Evolutionary conservation across 768 basidiomycete genomes (phyloP).

Genomic region (Lepiota brunneoincarnata): DNA sequence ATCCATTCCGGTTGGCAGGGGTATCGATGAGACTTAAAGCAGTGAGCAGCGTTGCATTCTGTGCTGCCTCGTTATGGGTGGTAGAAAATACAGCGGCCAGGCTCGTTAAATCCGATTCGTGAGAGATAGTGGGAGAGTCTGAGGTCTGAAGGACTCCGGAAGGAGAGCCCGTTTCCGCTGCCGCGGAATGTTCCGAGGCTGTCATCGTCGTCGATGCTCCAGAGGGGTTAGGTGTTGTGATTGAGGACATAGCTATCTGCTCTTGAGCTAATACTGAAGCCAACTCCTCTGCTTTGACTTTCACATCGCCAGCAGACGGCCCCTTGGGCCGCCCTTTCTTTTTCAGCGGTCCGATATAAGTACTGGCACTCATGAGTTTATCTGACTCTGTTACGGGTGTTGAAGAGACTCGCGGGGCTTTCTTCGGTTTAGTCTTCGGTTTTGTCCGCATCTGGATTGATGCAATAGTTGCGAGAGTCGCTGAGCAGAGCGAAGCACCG

Average conservation of each 20-base stretch:
- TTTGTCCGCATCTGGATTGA: conserved; percentile 28
- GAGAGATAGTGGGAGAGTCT: background rate
- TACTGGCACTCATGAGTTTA: conserved; percentile 37
- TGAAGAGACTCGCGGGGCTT: conserved; percentile 24
- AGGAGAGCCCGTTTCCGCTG: background rate
- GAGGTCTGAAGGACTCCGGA: background rate
- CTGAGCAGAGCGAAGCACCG: conserved; percentile 13
- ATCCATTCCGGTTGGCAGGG: conserved; percentile 13
- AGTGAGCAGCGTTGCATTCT: conserved; percentile 33
- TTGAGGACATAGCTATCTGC: background rate
- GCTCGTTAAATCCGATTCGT: background rate
- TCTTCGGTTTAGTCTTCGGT: conserved; percentile 25
- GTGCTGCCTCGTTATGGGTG: conserved; percentile 15
- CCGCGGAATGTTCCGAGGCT: background rate
- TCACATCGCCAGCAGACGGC: background rate
- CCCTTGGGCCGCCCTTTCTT: conserved; percentile 40
- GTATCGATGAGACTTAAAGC: conserved; percentile 28
- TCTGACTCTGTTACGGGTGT: conserved; percentile 41
- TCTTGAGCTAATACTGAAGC: background rate
- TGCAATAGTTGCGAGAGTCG: conserved; percentile 26
- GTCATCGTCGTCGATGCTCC: background rate
- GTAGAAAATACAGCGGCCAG: conserved; percentile 7
- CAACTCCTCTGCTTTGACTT: conserved; percentile 4
- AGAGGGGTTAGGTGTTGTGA: background rate
- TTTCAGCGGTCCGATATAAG: conserved; percentile 44